Percentiles rank a stretch among this genome's conserved stretches.
phyloP scores from a whole-genome alignment of 2,329 filamentous ascomycete genomes.

The Monosporascus cannonballus region DNA sequence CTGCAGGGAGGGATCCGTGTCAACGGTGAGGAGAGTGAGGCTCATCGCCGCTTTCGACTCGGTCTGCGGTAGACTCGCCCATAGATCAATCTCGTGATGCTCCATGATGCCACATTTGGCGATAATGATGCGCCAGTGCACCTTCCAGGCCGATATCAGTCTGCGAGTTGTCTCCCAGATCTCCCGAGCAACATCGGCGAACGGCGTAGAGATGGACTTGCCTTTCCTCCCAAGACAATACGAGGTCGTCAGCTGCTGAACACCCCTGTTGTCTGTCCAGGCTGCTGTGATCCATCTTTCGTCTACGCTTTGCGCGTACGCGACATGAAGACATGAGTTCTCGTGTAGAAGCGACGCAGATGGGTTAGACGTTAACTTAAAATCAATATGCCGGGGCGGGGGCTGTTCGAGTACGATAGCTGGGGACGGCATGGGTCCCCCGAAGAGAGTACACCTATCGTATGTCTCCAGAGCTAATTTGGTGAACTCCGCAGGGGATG shows the following conservation, averaged over 20 bases:
- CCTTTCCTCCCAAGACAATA: conserved; percentile 64
- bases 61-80: conserved; percentile 45
- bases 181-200: conserved; percentile 63
- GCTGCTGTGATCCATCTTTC: conserved; percentile 72
- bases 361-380: conserved; percentile 62
- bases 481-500: conserved; percentile 52
- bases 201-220: conserved; percentile 41
- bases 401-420: conserved; percentile 67
- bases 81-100: conserved; percentile 55
- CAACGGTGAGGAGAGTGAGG: conserved; percentile 57
- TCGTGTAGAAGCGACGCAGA: conserved; percentile 70
- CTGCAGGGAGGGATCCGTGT: conserved; percentile 58
- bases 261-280: conserved; percentile 75
- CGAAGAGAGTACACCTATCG: conserved; percentile 61
- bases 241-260: conserved; percentile 64
- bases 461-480: conserved; percentile 70
- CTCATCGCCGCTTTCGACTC: conserved; percentile 46
- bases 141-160: conserved; percentile 62
- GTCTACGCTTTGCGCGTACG: conserved; percentile 70
- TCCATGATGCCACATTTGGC: conserved; percentile 66
- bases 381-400: conserved; percentile 66
- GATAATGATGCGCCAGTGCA: conserved; percentile 73
- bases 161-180: conserved; percentile 74
- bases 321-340: conserved; percentile 74
- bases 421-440: conserved; percentile 55